Evolutionary conservation across 2,329 filamentous ascomycete genomes (phyloP).

Genomic region (Emergomyces orientalis): DNA sequence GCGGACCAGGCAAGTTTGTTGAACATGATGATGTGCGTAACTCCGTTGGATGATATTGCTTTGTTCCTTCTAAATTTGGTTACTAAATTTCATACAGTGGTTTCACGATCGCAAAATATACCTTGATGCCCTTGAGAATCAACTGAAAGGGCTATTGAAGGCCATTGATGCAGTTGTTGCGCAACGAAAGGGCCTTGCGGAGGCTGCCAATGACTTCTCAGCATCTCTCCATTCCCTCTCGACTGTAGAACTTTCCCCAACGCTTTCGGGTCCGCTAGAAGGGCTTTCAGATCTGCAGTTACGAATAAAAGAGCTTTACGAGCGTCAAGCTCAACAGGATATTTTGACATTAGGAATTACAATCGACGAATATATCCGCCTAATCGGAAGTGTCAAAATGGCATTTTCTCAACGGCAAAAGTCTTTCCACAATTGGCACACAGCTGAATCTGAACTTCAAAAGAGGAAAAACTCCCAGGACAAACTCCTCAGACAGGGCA

Average conservation of each 20-base stretch:
- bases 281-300: constrained; percentile 88
- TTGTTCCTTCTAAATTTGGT: not conserved
- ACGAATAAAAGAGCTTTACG: constrained; percentile 88
- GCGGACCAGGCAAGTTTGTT: constrained; percentile 76
- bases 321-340: constrained; percentile 93
- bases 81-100: constrained; percentile 52
- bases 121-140: constrained; percentile 83
- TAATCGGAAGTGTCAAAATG: constrained; percentile 91
- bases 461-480: constrained; percentile 86
- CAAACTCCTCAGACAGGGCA: constrained; percentile 87
- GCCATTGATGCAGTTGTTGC: constrained; percentile 86
- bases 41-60: not conserved
- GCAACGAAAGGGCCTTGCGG: constrained; percentile 86
- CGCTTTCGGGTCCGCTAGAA: constrained; percentile 79
- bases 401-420: constrained; percentile 90
- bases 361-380: constrained; percentile 93
- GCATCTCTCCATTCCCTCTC: constrained; percentile 86
- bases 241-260: constrained; percentile 81
- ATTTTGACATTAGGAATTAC: constrained; percentile 93
- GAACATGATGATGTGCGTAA: constrained; percentile 79
- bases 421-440: constrained; percentile 88
- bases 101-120: constrained; percentile 96
- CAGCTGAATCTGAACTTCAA: constrained; percentile 77
- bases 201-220: constrained; percentile 88
- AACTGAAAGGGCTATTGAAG: constrained; percentile 82